These are phyloP conservation scores for Neurospora africana DNA, from an alignment of 495 filamentous ascomycete genomes.

Conservation along the genomic window DNA sequence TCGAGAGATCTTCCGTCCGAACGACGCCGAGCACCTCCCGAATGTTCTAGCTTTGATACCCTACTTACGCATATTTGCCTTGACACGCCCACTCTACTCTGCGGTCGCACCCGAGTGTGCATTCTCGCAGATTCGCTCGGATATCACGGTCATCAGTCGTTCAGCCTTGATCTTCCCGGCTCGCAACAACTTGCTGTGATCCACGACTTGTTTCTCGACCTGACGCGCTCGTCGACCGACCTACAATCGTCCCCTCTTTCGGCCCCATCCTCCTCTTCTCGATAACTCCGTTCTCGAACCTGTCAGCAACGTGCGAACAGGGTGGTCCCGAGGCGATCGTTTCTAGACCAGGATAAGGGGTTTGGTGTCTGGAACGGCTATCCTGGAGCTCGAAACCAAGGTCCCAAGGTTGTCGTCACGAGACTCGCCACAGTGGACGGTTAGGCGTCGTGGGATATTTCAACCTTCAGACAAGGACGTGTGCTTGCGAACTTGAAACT, in stretches of 20 bases:
- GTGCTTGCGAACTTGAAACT: constrained; percentile 2
- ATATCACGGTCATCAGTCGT: neutral
- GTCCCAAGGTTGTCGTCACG: constrained; percentile 1
- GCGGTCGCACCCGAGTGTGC: neutral
- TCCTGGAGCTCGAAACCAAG: neutral
- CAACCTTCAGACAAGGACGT: neutral
- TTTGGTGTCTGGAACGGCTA: neutral
- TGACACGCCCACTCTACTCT: neutral
- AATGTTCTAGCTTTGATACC: neutral
- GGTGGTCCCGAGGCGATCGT: neutral
- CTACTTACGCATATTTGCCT: neutral
- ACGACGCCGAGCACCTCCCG: neutral
- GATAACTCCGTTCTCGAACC: neutral
- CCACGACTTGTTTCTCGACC: neutral
- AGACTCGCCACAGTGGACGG: neutral
- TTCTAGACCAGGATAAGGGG: neutral
- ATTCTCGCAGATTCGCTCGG: neutral
- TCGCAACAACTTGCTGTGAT: neutral
- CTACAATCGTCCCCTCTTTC: neutral
- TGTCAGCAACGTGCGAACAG: neutral
- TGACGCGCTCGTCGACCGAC: neutral
- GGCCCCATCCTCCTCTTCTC: neutral
- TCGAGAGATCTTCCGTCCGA: neutral
- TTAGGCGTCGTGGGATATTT: neutral
- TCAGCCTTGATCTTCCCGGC: neutral